Base-by-base conservation (phyloP, 495 filamentous ascomycete genomes). In the Antarctomyces pellizariae region DNA sequence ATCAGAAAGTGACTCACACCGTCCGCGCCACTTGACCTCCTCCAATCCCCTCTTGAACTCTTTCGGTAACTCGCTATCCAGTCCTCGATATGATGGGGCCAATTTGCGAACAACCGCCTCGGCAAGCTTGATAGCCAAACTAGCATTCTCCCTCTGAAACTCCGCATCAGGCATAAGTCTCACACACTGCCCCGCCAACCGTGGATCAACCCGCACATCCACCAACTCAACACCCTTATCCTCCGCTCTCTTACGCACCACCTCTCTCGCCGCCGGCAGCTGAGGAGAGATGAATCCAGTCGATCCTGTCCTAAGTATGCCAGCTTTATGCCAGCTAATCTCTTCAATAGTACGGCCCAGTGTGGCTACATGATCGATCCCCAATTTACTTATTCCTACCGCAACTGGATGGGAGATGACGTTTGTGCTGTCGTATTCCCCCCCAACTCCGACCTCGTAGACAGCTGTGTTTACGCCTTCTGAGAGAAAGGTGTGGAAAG, bases 291-390 rank as follows among this genome's bases (percentile, higher is more conserved):
- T 77, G 30, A 90, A 86, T 2, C 66, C 74, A 5, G 66, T 61
- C 7, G 55, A 54, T 0, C 63, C 67, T 1, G 44, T 13, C 45
- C 95, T 97, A 53, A 92, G 72, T 27, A 95, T 84, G 7, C 86
- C 86, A 7, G 64, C 76, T 46, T 97, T 95, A 42, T 97, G 84
- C 86, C 89, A 95, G 3, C 89, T 84, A 33, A 97, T 97, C 36
- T 83, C 61, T 25, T 82, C 75, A 22, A 92, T 68, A 0, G 86
- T 89, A 18, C 62, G 46, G 8, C 86, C 86, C 17, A 97, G 61
- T 43, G 80, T 54, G 9, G 54, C 57, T 8, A 69, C 65, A 39
- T 97, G 86, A 37, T 97, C 89, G 35, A 97, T 90, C 5, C 80
- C 86, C 13, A 97, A 54, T 25, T 70, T 80, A 7, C 70, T 77